A percentile compares a stretch with the other conserved stretches of the same genome.
Conservation (phyloP, 2,329 filamentous ascomycete species). For the Colletotrichum sp. region DNA sequence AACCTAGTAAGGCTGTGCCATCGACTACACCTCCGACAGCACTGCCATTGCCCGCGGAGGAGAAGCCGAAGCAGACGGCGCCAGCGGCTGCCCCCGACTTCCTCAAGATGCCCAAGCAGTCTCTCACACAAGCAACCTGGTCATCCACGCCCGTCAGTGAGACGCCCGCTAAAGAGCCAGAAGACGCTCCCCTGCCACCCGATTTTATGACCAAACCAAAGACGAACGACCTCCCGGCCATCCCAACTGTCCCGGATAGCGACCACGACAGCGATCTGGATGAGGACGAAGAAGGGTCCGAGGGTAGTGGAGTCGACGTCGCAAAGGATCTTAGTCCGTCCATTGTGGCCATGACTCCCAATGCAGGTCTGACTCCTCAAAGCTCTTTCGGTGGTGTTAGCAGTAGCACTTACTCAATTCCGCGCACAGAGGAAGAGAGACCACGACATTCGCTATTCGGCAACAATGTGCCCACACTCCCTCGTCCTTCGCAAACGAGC, state of each 20-base stretch:
- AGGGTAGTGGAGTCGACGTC: constrained; percentile 69
- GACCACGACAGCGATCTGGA: constrained; percentile 31
- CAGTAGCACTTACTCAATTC: constrained; percentile 52
- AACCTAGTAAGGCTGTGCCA: constrained; percentile 27
- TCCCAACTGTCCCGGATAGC: constrained; percentile 19
- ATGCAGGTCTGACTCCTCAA: constrained; percentile 59
- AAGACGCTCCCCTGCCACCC: constrained; percentile 46
- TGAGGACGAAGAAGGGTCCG: constrained; percentile 49
- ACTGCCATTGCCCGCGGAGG: constrained; percentile 3
- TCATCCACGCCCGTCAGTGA: constrained; percentile 6
- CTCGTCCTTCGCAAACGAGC: constrained; percentile 59
- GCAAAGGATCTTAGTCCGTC: constrained; percentile 66
- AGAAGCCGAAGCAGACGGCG: constrained; percentile 25
- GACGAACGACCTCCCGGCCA: constrained; percentile 28
- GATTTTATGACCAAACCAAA: constrained; percentile 31
- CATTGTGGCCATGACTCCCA: constrained; percentile 46
- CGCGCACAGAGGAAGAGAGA: constrained; percentile 48
- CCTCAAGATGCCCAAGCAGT: constrained; percentile 19
- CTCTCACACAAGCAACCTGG: constrained; percentile 14
- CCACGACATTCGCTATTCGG: constrained; percentile 56
- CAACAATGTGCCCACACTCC: constrained; percentile 59
- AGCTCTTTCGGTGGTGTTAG: constrained; percentile 61
- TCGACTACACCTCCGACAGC: constrained; percentile 2
- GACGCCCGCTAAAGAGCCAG: constrained; percentile 26
- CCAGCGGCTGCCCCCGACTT: constrained; percentile 15